Evolutionary conservation across 2,329 filamentous ascomycete genomes (phyloP), one percentile per base, ranked within the genome.

Genomic region (Aspergillus hortae): DNA sequence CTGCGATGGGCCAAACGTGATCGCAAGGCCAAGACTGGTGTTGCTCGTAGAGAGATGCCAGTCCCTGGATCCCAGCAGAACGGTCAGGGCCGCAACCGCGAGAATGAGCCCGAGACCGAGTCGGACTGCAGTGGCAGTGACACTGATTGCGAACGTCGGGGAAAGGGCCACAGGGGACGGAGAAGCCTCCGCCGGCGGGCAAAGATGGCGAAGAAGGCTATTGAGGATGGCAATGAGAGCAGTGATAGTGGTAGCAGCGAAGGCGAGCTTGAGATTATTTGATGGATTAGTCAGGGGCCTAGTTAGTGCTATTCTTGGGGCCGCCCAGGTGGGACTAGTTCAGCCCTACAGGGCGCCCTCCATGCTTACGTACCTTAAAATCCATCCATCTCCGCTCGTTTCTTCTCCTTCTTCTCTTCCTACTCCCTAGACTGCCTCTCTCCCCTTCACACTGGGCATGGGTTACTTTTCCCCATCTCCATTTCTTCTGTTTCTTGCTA

Each of bases 381-480:
- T 43, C 25, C 7, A 15, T 25, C n/a, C 21, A 23, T 14, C 14
- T 49, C 15, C 41, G 35, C 35, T 12, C 27, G 30, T 49, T 4
- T 12, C 32, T 43, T 14, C 27, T 21, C n/a, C 36, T 40, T 43
- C 35, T 4, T 42, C 33, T 15, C 44, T 10, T 21, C n/a, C 15
- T 19, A n/a, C 12, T 10, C 19, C 23, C 19, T 19, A 19, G 33
- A 32, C 12, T 21, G n/a, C 21, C 44, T 35, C n/a, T 27, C 19
- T 38, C 35, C 51, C 6, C 19, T 51, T n/a, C 35, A 21, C 43
- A 38, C 43, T 49, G n/a, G 17, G 41, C 44, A 25, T 49, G 46
- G 36, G 21, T 44, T 38, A 19, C 11, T 25, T 19, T 19, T 21
- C 21, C 40, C 9, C 15, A 40, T 43, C 23, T 41, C 36, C 49